Base-by-base conservation (phyloP, 257 asterid genomes). In the Paulownia fortunei region DNA sequence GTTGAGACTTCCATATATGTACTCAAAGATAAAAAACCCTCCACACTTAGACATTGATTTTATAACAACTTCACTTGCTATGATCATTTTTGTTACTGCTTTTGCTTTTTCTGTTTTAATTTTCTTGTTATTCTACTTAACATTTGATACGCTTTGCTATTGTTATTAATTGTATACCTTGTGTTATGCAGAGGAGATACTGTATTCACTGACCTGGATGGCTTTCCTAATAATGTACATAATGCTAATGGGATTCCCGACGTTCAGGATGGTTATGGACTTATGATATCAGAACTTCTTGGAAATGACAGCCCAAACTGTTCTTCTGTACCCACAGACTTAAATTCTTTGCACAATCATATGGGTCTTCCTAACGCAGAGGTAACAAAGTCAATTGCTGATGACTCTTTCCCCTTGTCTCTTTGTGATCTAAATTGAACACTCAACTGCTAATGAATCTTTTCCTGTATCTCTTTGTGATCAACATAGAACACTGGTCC, bases 261-360 rank as follows among this genome's bases (percentile, higher is more conserved):
- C 41, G 80, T 69, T 78, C 96, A 90, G 79, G 99, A 91, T 47
- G 93, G 97, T 74, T 93, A 89, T 87, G 97, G 98, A 78, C 96
- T 90, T 63, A 87, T 93, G 99, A 79, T 92, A 60, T 87, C 99
- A 0, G 98, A 92, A 72, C 82, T 89, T 76, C 92, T 93, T 47
- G 97, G 93, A 76, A 90, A 88, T 83, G 94, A 85, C 58, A 85
- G 81, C 79, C 88, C 92, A 72, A 86, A 76, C 82, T 89, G 95
- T 84, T 84, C 95, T 76, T 82, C 98, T 84, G 92, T 88, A 64
- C 87, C 92, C 8, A 75, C 86, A 18, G 89, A 88, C 70, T 81
- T 95, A 76, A 87, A 88, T 83, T 73, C 96, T 47, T 82, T 92
- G 84, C 94, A 92, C 85, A 84, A 82, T 79, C 94, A 91, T 73